Evolutionary conservation across 176 grass and related monocot genomes (phyloP).

Genomic region (Carex kokanica): DNA sequence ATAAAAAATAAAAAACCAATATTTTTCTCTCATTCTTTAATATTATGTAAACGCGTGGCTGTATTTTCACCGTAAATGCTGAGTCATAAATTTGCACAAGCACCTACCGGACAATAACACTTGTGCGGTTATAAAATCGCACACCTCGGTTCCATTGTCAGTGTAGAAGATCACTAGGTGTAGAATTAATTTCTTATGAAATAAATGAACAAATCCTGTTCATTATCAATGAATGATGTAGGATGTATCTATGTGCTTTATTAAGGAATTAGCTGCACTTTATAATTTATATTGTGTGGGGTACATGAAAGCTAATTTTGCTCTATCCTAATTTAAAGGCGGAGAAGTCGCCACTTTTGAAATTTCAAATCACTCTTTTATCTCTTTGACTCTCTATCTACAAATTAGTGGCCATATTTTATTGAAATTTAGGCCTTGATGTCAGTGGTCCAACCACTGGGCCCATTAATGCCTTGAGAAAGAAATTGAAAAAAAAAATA

Average conservation of each 20-base stretch:
- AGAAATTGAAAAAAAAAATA: background rate
- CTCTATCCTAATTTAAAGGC: background rate
- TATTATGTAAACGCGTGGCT: background rate
- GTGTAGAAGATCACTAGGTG: background rate
- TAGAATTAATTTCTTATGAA: background rate
- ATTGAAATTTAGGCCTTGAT: constrained; percentile 6
- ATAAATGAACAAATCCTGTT: background rate
- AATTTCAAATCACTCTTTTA: background rate
- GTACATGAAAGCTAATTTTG: constrained; percentile 14
- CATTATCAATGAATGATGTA: background rate
- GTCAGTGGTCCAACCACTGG: constrained; percentile 15
- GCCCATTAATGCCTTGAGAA: background rate
- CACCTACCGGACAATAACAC: background rate
- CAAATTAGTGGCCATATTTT: constrained; percentile 1
- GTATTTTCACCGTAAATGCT: background rate
- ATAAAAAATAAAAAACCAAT: too few relatives aligned
- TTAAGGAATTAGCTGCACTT: background rate
- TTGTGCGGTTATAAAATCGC: background rate
- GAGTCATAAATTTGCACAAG: background rate
- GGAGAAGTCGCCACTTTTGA: background rate
- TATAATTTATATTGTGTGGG: background rate
- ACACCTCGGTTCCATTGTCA: background rate
- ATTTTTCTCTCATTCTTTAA: too few relatives aligned
- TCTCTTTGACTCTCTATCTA: constrained; percentile 5
- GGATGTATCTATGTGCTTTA: background rate